Conservation (phyloP, 2,329 filamentous ascomycete genomes). For the Pseudocercospora eumusae region DNA sequence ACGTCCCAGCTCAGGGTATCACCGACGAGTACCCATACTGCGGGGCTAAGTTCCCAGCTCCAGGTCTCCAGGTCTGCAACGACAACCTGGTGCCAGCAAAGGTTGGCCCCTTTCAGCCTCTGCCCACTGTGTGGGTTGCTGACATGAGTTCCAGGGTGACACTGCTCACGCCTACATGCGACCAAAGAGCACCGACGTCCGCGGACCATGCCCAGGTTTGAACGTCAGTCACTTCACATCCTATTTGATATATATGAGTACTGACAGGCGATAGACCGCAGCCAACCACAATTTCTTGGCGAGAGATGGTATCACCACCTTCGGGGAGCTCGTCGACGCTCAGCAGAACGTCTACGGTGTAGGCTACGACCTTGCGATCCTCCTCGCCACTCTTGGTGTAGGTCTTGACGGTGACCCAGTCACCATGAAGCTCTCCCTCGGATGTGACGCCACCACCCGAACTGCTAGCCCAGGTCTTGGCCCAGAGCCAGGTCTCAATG, state of each 20-base stretch:
- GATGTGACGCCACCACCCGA: constrained; percentile 48
- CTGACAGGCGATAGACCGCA: constrained; percentile 43
- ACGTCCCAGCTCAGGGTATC: constrained; percentile 42
- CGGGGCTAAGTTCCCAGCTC: constrained; percentile 44
- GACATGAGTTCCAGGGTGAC: constrained; percentile 38
- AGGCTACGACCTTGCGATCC: constrained; percentile 46
- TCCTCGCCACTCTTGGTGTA: constrained; percentile 46
- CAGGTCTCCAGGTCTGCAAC: constrained; percentile 47
- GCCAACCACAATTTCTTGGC: constrained; percentile 51
- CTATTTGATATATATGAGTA: constrained; percentile 7
- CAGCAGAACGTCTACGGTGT: constrained; percentile 52
- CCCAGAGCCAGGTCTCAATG: constrained; percentile 46
- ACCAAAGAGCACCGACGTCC: constrained; percentile 44
- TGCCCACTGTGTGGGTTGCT: constrained; percentile 39
- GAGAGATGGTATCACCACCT: constrained; percentile 46
- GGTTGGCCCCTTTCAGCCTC: constrained; percentile 40
- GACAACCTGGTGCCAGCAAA: constrained; percentile 35
- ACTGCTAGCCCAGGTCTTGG: constrained; percentile 42
- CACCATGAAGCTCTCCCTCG: constrained; percentile 48
- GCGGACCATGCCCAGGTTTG: constrained; percentile 37
- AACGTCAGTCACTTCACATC: background rate
- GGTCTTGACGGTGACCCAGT: constrained; percentile 46
- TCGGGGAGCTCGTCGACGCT: constrained; percentile 46
- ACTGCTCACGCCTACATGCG: constrained; percentile 43
- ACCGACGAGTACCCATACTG: constrained; percentile 41